These are phyloP conservation scores for Lagenidium giganteum DNA, from an alignment of 352 stramenopile genomes.

Conservation along the genomic window DNA sequence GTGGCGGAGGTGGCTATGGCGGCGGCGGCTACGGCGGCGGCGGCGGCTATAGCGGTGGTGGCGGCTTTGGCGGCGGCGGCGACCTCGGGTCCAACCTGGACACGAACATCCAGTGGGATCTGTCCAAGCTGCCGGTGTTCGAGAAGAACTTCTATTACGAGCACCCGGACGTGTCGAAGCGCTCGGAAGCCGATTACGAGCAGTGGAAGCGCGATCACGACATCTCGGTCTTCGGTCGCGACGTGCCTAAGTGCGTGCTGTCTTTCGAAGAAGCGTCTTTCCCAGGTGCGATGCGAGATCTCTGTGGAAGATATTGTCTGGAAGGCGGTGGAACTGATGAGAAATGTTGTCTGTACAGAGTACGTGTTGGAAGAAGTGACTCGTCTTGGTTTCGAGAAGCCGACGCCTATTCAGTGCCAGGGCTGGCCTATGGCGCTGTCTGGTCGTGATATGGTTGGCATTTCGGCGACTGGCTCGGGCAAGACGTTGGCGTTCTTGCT, in stretches of 20 bases:
- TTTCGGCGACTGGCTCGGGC: conserved; percentile 96
- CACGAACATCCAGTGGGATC: conserved; percentile 94
- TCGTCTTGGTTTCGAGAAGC: conserved; percentile 94
- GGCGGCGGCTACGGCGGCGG: conserved; percentile 19
- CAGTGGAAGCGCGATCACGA: conserved; percentile 91
- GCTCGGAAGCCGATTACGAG: conserved; percentile 88
- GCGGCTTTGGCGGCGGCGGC: conserved; percentile 31
- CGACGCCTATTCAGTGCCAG: conserved; percentile 92
- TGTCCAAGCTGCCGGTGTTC: conserved; percentile 93
- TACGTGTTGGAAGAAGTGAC: conserved; percentile 98
- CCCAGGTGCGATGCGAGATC: conserved; percentile 32
- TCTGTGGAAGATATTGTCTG: too few species aligned
- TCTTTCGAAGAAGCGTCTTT: conserved; percentile 94
- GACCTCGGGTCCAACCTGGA: conserved; percentile 87
- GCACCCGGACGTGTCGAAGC: conserved; percentile 95
- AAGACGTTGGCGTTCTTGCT: conserved; percentile 99
- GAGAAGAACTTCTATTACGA: conserved; percentile 99
- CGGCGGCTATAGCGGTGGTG: conserved; percentile 28
- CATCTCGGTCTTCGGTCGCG: conserved; percentile 93
- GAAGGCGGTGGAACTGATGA: too few species aligned
- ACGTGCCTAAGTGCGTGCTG: conserved; percentile 97
- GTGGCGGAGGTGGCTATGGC: conserved; percentile 14
- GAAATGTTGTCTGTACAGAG: too few species aligned
- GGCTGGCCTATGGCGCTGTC: conserved; percentile 98
- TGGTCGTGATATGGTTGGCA: conserved; percentile 98